Evolutionary conservation across 768 basidiomycete genomes (phyloP), one percentile per base, ranked within the genome.

Genomic region (Chiua virens): DNA sequence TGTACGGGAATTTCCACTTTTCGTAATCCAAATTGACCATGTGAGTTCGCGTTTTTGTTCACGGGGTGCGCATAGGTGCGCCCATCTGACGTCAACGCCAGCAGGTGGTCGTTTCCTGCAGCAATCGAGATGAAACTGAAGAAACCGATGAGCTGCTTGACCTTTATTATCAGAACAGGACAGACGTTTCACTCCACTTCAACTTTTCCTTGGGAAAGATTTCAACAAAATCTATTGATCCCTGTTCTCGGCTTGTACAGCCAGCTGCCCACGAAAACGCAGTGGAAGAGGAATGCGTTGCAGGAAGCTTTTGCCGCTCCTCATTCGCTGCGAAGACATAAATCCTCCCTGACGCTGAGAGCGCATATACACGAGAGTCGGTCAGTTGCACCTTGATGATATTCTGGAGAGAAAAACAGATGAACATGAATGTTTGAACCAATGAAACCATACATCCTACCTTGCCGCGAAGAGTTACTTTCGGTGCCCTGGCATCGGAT

Each of bases 21-120:
- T 25, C 84, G 81, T 57, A 89, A 77, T 8, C 93, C 94, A 8
- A 98, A 82, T 64, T 97, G 94, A 1, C 90, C 89, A 63, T 84
- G 81, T 1, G 79, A 71, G 69, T 98, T 98, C 25, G 88, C 93
- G 9, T 78, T 66, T 55, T 82, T 81, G 55, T 80, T 81, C 38
- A 90, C 74, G 0, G 94, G 90, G 61, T 91, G 82, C 3, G 84
- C 80, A 64, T 89, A 93, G 5, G 87, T 79, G 42, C 91, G 86
- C 3, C 92, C 92, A 34, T 70, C 52, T 10, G 83, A 85, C 9
- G 87, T 87, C 36, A 87, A 65, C 5, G 82, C 86, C n/a, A 89
- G 77, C 10, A 89, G 71, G 62, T 89, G 87, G 61, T 85, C 80
- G 14, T 73, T 67, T 14, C 94, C 93, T 3, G 87, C 80, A 5